Percentiles rank a stretch among this genome's conserved stretches.
These are phyloP conservation scores for Cenchrus purpureus DNA, from an alignment of 176 grass and related monocot species.

Conservation along the genomic window DNA sequence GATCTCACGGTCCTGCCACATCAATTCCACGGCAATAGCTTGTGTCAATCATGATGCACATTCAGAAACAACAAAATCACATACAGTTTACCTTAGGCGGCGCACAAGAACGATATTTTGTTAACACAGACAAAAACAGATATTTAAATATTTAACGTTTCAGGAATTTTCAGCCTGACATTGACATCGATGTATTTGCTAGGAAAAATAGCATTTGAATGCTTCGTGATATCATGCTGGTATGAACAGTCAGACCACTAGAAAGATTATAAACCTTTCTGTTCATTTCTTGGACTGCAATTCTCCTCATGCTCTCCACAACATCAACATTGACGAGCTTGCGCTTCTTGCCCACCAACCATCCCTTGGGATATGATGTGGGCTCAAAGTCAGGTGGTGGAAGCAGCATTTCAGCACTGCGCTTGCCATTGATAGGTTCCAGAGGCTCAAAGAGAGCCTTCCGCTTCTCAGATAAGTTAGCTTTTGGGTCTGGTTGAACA, in stretches of 20 bases:
- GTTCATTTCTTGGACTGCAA: slow-evolving; percentile 98
- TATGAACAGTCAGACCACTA: slow-evolving; percentile 24
- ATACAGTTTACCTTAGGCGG: slow-evolving; percentile 15
- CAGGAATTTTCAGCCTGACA: not conserved
- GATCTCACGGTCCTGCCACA: slow-evolving; percentile 88
- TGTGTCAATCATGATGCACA: not conserved
- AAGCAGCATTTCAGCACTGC: slow-evolving; percentile 65
- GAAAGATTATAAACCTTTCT: slow-evolving; percentile 83
- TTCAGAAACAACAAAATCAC: slow-evolving; percentile 1
- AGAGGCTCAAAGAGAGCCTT: slow-evolving; percentile 89
- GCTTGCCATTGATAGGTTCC: slow-evolving; percentile 57
- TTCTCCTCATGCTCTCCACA: slow-evolving; percentile 96
- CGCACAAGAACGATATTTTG: not conserved
- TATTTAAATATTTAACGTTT: slow-evolving; percentile 25
- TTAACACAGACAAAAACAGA: not conserved
- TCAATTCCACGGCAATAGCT: slow-evolving; percentile 1
- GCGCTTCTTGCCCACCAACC: slow-evolving; percentile 93
- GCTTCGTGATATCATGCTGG: slow-evolving; percentile 8
- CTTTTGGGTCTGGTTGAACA: slow-evolving; percentile 45
- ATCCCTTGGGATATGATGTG: slow-evolving; percentile 81
- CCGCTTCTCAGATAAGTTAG: slow-evolving; percentile 72
- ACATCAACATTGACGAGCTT: slow-evolving; percentile 99
- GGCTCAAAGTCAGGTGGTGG: slow-evolving; percentile 97
- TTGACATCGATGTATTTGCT: not conserved
- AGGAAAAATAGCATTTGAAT: slow-evolving; percentile 17